These are phyloP conservation scores for Wallacemonas collosoma DNA, from an alignment of 208 protist species.

Conservation along the genomic window DNA sequence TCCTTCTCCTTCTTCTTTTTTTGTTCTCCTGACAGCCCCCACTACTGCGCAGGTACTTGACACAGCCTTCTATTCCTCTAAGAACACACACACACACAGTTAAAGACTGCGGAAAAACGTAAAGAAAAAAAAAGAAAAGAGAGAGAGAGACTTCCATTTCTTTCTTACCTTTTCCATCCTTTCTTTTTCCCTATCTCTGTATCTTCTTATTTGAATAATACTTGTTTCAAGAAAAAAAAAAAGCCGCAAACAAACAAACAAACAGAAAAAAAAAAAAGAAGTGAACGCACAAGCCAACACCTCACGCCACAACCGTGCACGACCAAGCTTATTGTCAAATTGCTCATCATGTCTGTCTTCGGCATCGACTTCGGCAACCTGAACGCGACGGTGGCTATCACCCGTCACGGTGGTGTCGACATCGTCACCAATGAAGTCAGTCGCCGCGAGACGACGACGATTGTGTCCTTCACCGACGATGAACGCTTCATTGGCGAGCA, in stretches of 20 bases:
- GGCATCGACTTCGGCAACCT: conserved; percentile 92
- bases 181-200: conserved; percentile 13
- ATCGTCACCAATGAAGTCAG: conserved; percentile 92
- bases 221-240: conserved; percentile 14
- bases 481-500: conserved; percentile 92
- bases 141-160: conserved; percentile 10
- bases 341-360: conserved; percentile 84
- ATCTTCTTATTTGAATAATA: conserved; percentile 19
- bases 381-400: conserved; percentile 88
- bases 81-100: background rate
- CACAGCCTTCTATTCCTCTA: background rate
- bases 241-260: background rate
- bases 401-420: conserved; percentile 86
- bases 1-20: conserved; percentile 9
- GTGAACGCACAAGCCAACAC: no score
- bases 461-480: conserved; percentile 85
- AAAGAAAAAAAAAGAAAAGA: conserved; percentile 14
- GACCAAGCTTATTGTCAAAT: background rate
- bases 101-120: background rate
- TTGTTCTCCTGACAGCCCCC: conserved; percentile 5
- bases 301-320: no score
- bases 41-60: conserved; percentile 9
- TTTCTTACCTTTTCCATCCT: conserved; percentile 11
- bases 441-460: conserved; percentile 88
- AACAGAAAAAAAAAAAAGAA: background rate